Base-by-base conservation (phyloP, 495 filamentous ascomycete species). In the Aspergillus haitiensis region DNA sequence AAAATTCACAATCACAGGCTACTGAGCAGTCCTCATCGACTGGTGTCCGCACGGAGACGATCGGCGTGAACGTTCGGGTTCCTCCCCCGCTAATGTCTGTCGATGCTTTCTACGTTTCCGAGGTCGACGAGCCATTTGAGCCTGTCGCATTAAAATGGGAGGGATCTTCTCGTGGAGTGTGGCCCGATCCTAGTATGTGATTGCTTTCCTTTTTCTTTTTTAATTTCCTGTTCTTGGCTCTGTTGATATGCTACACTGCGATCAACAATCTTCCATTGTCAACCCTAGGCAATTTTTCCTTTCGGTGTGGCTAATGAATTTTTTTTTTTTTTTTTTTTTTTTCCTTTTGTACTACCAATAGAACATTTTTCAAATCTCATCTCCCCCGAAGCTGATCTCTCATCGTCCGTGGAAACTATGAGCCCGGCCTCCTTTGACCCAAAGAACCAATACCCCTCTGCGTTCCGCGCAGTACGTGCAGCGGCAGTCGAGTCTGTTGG, bases 61-160 rank as follows among this genome's bases (percentile, higher is more conserved):
- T 82, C 6, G 76, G 86, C 58, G 63, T 63, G 18, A 64, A 66
- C 49, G 65, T 72, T 50, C 63, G 66, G 12, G 75, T 93, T 47
- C 91, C 91, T 0, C 66, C 71, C 16, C 71, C 74, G 16, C 73
- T 95, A 59, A 68, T 77, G 61, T 73, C 77, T 4, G 75, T 85
- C 33, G 83, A 89, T 56, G 79, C 74, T 48, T 88, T 84, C 66
- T 95, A 93, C 70, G 70, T 82, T 5, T 92, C 87, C 55, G 92
- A 96, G 58, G 82, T 89, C 6, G 92, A 96, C 72, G 89, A 93
- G 75, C 88, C 88, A 37, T 96, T 93, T 71, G 86, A 86, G 68
- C 82, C 85, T 2, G 90, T 96, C 5, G 81, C 76, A 52, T 66
- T 96, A 63, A 75, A 73, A 59, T 92, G 81, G 81, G 75, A 79